Evolutionary conservation across 176 grass and related monocot genomes (phyloP).

Genomic region (Zoysia japonica): DNA sequence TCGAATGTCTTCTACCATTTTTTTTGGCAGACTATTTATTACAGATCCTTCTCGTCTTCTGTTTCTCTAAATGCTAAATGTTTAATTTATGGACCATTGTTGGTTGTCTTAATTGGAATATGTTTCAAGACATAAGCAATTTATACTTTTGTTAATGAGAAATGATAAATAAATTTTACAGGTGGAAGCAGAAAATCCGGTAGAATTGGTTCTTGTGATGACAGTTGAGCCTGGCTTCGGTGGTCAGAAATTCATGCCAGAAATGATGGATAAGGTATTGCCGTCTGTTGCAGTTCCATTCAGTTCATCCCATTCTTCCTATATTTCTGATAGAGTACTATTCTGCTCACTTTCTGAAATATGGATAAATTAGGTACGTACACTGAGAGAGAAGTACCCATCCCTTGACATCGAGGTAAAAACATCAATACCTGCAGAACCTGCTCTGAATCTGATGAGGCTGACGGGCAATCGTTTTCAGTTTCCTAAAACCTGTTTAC

Average conservation of each 20-base stretch:
- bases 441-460: not conserved
- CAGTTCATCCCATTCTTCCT: not conserved
- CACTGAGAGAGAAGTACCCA: slow-evolving; percentile 88
- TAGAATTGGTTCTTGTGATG: slow-evolving; percentile 96
- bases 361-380: slow-evolving; percentile 55
- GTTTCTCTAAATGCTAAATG: not conserved
- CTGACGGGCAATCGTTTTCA: not conserved
- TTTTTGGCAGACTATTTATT: not conserved
- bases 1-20: not conserved
- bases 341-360: slow-evolving; percentile 30
- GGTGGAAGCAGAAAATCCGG: slow-evolving; percentile 88
- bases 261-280: slow-evolving; percentile 93
- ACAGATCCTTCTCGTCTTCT: not conserved
- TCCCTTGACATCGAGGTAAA: slow-evolving; percentile 92
- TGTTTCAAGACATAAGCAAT: not conserved
- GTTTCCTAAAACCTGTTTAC: slow-evolving; percentile 6
- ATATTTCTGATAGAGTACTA: not conserved
- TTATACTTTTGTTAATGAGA: not conserved
- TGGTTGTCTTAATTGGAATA: not conserved
- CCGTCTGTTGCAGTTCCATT: not conserved
- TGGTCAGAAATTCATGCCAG: slow-evolving; percentile 97
- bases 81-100: not conserved
- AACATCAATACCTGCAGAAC: not conserved
- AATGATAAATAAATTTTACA: slow-evolving; percentile 27
- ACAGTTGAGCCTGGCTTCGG: slow-evolving; percentile 98